phyloP scores from a whole-genome alignment of 2,329 filamentous ascomycete genomes.

The Nannizziopsis barbatae region DNA sequence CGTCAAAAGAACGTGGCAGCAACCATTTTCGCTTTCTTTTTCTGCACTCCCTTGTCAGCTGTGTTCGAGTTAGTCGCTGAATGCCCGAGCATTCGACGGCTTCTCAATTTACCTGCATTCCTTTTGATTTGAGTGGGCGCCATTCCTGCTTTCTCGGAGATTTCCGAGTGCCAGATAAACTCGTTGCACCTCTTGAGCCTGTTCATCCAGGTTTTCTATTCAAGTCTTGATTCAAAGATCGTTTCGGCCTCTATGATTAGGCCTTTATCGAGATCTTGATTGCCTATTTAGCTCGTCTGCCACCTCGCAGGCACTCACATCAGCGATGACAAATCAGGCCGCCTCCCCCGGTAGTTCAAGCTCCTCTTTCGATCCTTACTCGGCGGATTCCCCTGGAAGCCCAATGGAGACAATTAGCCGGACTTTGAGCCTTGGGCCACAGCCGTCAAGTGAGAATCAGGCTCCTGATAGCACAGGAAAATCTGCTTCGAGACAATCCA shows the following conservation, averaged over 20 bases:
- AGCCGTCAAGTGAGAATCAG: neutral
- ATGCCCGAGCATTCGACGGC: neutral
- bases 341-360: slow-evolving; percentile 12
- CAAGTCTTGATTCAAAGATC: neutral
- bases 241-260: neutral
- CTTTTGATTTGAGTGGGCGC: neutral
- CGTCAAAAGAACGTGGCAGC: slow-evolving; percentile 1
- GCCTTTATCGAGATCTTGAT: neutral
- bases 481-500: neutral
- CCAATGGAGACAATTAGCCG: slow-evolving; percentile 7
- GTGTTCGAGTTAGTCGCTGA: neutral
- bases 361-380: slow-evolving; percentile 18
- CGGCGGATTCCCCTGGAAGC: slow-evolving; percentile 11
- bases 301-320: neutral
- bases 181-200: neutral
- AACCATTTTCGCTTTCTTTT: neutral
- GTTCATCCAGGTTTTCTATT: neutral
- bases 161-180: neutral
- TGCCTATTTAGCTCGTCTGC: neutral
- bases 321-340: slow-evolving; percentile 6
- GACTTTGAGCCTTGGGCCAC: slow-evolving; percentile 5
- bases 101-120: neutral
- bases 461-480: neutral
- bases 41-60: neutral
- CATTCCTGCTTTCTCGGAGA: neutral